Conservation (phyloP, 2,329 filamentous ascomycete species). For the Exophiala dermatitidis region DNA sequence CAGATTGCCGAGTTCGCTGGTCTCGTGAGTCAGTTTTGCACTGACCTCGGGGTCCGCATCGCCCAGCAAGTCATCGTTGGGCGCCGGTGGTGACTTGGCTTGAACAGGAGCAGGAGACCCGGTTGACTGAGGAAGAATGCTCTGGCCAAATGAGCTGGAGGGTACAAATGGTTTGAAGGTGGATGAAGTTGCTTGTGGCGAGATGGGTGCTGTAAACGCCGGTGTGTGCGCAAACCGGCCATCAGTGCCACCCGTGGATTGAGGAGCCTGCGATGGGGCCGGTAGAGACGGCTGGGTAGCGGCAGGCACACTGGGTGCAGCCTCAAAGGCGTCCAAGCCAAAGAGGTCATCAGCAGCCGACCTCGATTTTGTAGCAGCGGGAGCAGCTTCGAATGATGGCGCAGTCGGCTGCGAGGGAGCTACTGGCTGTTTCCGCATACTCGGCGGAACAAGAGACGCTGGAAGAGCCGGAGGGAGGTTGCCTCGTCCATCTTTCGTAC, state of each 20-base stretch:
- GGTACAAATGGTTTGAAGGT: constrained; percentile 87
- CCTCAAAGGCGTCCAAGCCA: constrained; percentile 70
- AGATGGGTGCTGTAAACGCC: constrained; percentile 27
- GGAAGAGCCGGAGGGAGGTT: constrained; percentile 71
- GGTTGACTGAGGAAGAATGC: constrained; percentile 67
- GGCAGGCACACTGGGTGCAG: constrained; percentile 31
- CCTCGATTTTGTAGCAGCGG: constrained; percentile 50
- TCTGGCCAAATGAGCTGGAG: constrained; percentile 84
- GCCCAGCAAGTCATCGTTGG: constrained; percentile 76
- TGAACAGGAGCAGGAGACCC: constrained; percentile 48
- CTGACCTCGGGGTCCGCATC: constrained; percentile 83
- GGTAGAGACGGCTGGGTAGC: constrained; percentile 28
- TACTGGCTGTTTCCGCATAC: constrained; percentile 57
- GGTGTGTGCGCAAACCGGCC: constrained; percentile 49
- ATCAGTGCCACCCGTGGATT: constrained; percentile 67
- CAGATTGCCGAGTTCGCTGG: constrained; percentile 85
- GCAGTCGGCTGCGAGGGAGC: constrained; percentile 38
- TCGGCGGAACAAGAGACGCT: constrained; percentile 74
- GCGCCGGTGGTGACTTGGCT: constrained; percentile 40
- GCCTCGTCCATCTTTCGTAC: constrained; percentile 54
- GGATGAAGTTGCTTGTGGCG: constrained; percentile 32
- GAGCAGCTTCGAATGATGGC: constrained; percentile 39
- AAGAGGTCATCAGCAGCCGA: constrained; percentile 92
- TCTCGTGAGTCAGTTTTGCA: constrained; percentile 81
- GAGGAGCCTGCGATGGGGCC: constrained; percentile 50